Evolutionary conservation across 805 yeast species (phyloP).

Genomic region (Isabelozyma heimii): DNA sequence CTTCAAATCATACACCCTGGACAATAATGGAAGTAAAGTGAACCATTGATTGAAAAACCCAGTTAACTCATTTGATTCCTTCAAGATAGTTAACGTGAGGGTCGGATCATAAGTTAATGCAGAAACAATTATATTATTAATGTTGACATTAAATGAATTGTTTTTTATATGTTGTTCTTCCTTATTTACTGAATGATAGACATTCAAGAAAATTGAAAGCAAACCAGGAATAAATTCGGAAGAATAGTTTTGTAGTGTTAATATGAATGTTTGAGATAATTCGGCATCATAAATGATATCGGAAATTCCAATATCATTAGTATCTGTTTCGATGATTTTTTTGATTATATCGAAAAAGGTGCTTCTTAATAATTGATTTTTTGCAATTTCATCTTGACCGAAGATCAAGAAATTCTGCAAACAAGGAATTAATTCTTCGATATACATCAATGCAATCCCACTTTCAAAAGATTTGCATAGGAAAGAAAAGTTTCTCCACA

Average conservation of each 20-base stretch:
- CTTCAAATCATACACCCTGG: conserved; percentile 79
- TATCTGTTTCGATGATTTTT: conserved; percentile 45
- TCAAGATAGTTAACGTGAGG: conserved; percentile 49
- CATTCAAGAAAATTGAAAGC: conserved; percentile 41
- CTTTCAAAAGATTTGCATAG: conserved; percentile 29
- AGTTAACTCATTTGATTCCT: conserved; percentile 37
- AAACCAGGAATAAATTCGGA: conserved; percentile 45
- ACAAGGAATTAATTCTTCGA: conserved; percentile 75
- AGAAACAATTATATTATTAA: conserved; percentile 63
- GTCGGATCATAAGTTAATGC: conserved; percentile 61
- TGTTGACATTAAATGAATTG: conserved; percentile 42
- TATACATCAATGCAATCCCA: conserved; percentile 54
- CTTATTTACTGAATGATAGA: conserved; percentile 23
- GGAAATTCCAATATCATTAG: conserved; percentile 42
- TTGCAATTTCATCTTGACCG: conserved; percentile 37
- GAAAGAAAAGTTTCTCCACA: conserved; percentile 70
- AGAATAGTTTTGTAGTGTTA: conserved; percentile 52
- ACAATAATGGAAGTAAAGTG: conserved; percentile 48
- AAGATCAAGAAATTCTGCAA: conserved; percentile 70
- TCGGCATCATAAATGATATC: conserved; percentile 62
- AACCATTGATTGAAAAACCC: conserved; percentile 71
- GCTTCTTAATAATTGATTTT: conserved; percentile 44
- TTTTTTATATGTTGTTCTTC: conserved; percentile 30
- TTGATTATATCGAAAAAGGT: conserved; percentile 51
- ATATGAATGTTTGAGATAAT: conserved; percentile 60